Percentiles rank a stretch among this genome's conserved stretches.
Conservation (phyloP, 208 protist species). For the Wallacemonas sp. region DNA sequence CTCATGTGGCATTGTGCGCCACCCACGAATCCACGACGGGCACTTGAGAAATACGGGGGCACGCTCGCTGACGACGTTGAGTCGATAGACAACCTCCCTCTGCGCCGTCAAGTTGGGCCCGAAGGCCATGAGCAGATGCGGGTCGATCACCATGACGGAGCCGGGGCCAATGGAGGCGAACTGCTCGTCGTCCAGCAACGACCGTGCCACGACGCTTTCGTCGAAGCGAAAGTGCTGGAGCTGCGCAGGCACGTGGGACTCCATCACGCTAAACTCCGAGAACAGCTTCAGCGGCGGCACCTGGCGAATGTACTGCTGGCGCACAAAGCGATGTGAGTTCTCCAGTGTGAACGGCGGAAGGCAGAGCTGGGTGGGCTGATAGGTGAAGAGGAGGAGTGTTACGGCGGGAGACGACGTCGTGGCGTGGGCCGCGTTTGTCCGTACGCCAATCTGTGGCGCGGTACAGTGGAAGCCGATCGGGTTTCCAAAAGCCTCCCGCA, state of each 20-base stretch:
- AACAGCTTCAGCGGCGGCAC: conserved; percentile 42
- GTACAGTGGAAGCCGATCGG: conserved; percentile 81
- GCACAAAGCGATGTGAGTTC: conserved; percentile 68
- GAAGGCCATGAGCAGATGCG: conserved; percentile 81
- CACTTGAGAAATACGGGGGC: conserved; percentile 44
- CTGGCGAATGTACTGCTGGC: conserved; percentile 52
- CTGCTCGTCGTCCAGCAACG: conserved; percentile 10
- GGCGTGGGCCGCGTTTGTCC: conserved; percentile 41
- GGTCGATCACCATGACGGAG: conserved; percentile 73
- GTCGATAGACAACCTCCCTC: conserved; percentile 57
- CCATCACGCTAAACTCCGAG: conserved; percentile 55
- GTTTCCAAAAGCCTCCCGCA: conserved; percentile 74
- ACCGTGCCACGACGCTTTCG: conserved; percentile 30
- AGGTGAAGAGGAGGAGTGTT: conserved; percentile 76
- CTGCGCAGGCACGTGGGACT: conserved; percentile 68
- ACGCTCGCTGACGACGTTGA: conserved; percentile 61
- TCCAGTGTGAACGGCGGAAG: conserved; percentile 64
- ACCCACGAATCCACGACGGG: conserved; percentile 80
- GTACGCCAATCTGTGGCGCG: conserved; percentile 72
- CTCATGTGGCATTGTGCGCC: conserved; percentile 69
- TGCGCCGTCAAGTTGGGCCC: conserved; percentile 56
- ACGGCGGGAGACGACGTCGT: conserved; percentile 35
- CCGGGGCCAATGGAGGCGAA: conserved; percentile 33
- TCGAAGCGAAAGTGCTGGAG: conserved; percentile 78
- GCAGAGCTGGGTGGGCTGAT: conserved; percentile 34